A percentile compares a stretch with the other conserved stretches of the same genome.
Conservation (phyloP, 805 yeast genomes). For the Wickerhamomyces canadensis region DNA sequence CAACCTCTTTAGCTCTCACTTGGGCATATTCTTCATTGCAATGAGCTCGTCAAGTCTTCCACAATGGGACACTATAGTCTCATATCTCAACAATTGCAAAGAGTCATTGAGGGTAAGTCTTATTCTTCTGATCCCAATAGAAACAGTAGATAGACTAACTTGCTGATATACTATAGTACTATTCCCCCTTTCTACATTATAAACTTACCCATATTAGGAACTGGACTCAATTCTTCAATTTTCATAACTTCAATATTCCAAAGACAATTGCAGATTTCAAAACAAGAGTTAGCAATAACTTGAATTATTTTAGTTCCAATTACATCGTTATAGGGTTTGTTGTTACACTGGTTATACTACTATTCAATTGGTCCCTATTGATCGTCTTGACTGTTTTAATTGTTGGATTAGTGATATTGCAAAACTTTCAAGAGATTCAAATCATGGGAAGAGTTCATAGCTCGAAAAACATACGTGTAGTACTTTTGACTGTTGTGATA, state of each 20-base stretch:
- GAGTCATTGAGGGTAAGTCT: background rate
- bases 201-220: constrained; percentile 20
- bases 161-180: constrained; percentile 8
- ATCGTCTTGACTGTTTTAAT: constrained; percentile 6
- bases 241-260: constrained; percentile 10
- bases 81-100: background rate
- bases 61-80: background rate
- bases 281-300: constrained; percentile 9
- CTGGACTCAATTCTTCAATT: constrained; percentile 16
- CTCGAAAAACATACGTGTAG: constrained; percentile 6
- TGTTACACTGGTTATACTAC: constrained; percentile 12
- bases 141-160: constrained; percentile 10
- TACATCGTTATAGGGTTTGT: constrained; percentile 13
- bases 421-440: background rate
- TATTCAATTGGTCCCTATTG: constrained; percentile 16
- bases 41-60: background rate
- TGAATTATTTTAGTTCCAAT: constrained; percentile 20
- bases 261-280: constrained; percentile 10
- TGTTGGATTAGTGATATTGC: constrained; percentile 7
- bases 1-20: too few species aligned
- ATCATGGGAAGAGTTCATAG: constrained; percentile 3
- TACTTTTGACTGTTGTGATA: background rate
- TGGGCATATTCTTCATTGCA: too few species aligned
- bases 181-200: constrained; percentile 20
- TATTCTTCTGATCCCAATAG: constrained; percentile 10